Base-by-base conservation (phyloP, 2,329 filamentous ascomycete species). In the Xylaria sp. region DNA sequence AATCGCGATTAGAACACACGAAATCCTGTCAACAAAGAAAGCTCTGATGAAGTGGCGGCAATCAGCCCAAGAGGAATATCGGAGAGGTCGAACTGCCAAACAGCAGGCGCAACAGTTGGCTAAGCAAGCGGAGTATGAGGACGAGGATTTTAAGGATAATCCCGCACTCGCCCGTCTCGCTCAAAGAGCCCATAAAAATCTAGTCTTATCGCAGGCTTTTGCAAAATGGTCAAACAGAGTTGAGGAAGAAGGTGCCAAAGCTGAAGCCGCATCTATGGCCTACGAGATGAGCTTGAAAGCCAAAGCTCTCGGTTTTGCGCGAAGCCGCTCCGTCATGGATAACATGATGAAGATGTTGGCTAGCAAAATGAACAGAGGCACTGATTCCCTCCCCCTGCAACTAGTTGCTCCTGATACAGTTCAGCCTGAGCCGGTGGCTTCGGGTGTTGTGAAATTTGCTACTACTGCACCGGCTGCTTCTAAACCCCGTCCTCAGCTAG, bases 251-350 rank as follows among this genome's bases (percentile, higher is more conserved):
- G 64, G 59, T 15, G 66, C 65, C 23, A 74, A 71, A 53, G 70
- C 71, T 40, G 63, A 72, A 25, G 60, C 70, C 50, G 73, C 73
- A 19, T 61, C 66, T 7, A 70, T 68, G 38, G 67, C 69, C 15
- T 73, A 74, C 46, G 72, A 75, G 61, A 69, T 71, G 67, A 71
- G 59, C 51, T 64, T 75, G 19, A 75, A 75, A 57, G 69, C 70
- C 5, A 73, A 70, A 54, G 69, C 68, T 40, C 69, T 75, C 42
- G 73, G 71, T 19, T n/a, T 65, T 14, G 50, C 65, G 42, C 49
- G 60, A 45, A 57, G 51, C 23, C 55, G 45, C 14, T 56, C 52
- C 11, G 58, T 35, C 17, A 9, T 63, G 14, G 42, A 59, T 43
- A 37, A 17, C 1, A 65, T 67, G 62, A 59, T 42, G 43, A 37